Evolutionary conservation across 257 asterid species (phyloP), one percentile per base, ranked within the genome.

Genomic region (Echium plantagineum): DNA sequence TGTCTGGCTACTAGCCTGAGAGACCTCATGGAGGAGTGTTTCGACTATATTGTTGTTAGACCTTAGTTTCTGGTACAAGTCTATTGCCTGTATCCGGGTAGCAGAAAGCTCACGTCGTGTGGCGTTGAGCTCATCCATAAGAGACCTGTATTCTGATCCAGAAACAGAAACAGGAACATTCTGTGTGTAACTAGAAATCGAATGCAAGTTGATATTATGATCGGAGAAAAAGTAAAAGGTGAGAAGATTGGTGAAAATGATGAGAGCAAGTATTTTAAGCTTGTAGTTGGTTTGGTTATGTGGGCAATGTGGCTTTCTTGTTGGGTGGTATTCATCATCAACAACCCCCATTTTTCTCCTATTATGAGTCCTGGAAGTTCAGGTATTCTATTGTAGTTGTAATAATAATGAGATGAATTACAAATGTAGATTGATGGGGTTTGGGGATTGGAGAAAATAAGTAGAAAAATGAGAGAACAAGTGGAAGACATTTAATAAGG

Each of bases 281-380:
- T 76, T 80, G 72, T 32, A 22, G 52, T 67, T 78, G 48, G 67
- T 67, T 69, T 73, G 80, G 32, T 13, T 19, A 20, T 65, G 66
- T 60, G 63, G 76, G 70, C 60, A 24, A 24, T 77, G 16, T 65
- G 69, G 78, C 58, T 78, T 80, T 54, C 16, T 66, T 21, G 73
- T 66, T 21, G 73, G 55, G 18, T 59, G 66, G 61, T 58, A 64
- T 9, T 76, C 81, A 15, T 78, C 79, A 49, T 74, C 69, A 24
- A 21, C 75, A 49, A 69, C 70, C 1, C 81, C 80, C 79, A 69
- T 69, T 15, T 4, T 20, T 7, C 7, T 17, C 19, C 19, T 10
- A 21, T 19, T 20, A 12, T 24, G 32, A 1, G 19, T 4, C 12
- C 2, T 52, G n/a, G 3, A 10, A 28, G 15, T 1, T 15, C 4